phyloP scores from a whole-genome alignment of 305 asterid genomes.

The Fraxinus dipetala region DNA sequence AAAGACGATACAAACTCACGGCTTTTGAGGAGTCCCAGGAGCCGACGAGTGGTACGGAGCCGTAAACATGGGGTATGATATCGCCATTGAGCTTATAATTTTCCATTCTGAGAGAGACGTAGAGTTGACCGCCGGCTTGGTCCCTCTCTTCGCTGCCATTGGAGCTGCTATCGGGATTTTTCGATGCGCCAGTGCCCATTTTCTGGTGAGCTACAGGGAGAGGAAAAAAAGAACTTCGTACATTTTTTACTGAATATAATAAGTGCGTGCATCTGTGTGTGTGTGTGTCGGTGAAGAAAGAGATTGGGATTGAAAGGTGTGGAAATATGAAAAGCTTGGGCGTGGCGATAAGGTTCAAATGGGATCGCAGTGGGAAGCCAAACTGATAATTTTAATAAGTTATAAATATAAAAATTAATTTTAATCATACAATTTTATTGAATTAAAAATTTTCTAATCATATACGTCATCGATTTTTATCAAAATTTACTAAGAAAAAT shows the following conservation, averaged over 20 bases:
- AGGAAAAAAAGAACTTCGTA: not conserved
- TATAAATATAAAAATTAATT: no score
- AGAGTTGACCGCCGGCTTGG: slow-evolving; percentile 77
- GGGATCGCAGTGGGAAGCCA: not conserved
- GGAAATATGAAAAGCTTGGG: not conserved
- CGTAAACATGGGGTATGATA: slow-evolving; percentile 81
- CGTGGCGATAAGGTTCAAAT: not conserved
- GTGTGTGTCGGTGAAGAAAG: not conserved
- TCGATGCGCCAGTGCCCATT: slow-evolving; percentile 74
- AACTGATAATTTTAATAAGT: no score
- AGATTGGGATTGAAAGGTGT: not conserved
- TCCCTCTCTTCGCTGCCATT: slow-evolving; percentile 61
- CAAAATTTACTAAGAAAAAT: not conserved
- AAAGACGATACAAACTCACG: slow-evolving; percentile 32
- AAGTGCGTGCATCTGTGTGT: not conserved
- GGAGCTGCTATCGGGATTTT: slow-evolving; percentile 50
- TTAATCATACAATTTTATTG: no score
- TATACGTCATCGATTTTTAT: no score
- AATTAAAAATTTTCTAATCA: no score
- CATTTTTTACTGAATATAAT: not conserved
- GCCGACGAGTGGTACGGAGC: slow-evolving; percentile 89
- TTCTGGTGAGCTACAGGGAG: not conserved
- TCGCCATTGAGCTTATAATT: slow-evolving; percentile 59
- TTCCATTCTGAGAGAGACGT: slow-evolving; percentile 84
- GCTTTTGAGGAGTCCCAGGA: slow-evolving; percentile 93